These are phyloP conservation scores for Saccharomyces hybrid DNA, from an alignment of 1,139 yeast genomes.

Conservation along the genomic window DNA sequence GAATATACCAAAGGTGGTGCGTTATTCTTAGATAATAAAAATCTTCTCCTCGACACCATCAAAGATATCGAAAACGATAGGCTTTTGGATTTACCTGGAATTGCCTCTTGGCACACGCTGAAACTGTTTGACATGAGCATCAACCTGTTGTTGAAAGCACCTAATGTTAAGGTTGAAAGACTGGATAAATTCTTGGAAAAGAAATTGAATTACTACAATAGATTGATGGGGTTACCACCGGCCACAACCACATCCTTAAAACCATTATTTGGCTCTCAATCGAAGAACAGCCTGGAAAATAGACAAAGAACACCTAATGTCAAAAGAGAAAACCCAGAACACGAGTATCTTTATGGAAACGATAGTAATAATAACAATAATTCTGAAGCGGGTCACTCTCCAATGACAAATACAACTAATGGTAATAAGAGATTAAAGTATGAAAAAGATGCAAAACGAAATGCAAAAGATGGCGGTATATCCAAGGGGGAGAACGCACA, in stretches of 20 bases:
- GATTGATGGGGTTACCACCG: slow-evolving; percentile 22
- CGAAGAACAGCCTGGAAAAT: background rate
- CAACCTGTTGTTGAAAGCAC: slow-evolving; percentile 40
- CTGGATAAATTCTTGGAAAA: slow-evolving; percentile 26
- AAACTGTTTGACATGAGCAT: slow-evolving; percentile 52
- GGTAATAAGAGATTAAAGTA: slow-evolving; percentile 3
- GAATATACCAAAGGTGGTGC: slow-evolving; percentile 85
- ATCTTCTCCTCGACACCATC: slow-evolving; percentile 44
- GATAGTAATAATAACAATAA: slow-evolving; percentile 1
- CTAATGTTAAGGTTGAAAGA: slow-evolving; percentile 23
- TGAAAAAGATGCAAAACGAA: background rate
- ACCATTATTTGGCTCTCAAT: background rate
- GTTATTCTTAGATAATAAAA: slow-evolving; percentile 60
- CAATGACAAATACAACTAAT: slow-evolving; percentile 4
- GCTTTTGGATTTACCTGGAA: slow-evolving; percentile 49
- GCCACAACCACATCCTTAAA: slow-evolving; percentile 3
- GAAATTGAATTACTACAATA: slow-evolving; percentile 25
- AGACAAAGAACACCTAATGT: background rate
- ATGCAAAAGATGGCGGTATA: background rate
- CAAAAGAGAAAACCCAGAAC: background rate
- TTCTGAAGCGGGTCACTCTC: background rate
- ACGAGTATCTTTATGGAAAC: background rate
- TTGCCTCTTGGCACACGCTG: slow-evolving; percentile 49
- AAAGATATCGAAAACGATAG: slow-evolving; percentile 46
- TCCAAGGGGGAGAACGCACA: slow-evolving; percentile 2